Evolutionary conservation across 1,284 basidiomycete species (phyloP).

Genomic region (Tremellales sp.): DNA sequence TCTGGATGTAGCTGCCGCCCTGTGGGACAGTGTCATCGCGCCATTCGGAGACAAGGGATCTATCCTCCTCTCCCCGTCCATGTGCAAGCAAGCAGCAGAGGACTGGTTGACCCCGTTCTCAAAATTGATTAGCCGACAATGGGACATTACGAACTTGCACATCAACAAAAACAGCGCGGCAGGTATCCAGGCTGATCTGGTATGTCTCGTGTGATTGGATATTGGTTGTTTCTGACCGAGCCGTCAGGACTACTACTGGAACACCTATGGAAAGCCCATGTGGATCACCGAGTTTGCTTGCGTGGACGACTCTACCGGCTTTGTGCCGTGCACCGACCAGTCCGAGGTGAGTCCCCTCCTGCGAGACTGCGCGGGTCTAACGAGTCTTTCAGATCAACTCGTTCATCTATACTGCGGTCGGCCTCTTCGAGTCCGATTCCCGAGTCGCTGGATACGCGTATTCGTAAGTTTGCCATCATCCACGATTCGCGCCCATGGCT

Average conservation of each 20-base stretch:
- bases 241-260: conserved; percentile 20
- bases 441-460: conserved; percentile 23
- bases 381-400: conserved; percentile 31
- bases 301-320: conserved; percentile 26
- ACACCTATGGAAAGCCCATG: conserved; percentile 25
- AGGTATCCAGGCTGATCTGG: conserved; percentile 19
- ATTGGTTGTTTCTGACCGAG: background rate
- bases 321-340: conserved; percentile 31
- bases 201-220: background rate
- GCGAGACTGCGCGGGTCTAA: no score
- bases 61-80: conserved; percentile 24
- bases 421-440: conserved; percentile 23
- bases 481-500: conserved; percentile 15
- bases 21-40: conserved; percentile 25
- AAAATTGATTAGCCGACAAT: conserved; percentile 11
- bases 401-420: conserved; percentile 27
- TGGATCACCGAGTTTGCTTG: conserved; percentile 25
- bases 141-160: conserved; percentile 33
- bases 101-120: conserved; percentile 23
- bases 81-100: conserved; percentile 31
- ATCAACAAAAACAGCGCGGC: conserved; percentile 31
- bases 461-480: conserved; percentile 21
- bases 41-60: conserved; percentile 18
- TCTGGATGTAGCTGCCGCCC: conserved; percentile 1
- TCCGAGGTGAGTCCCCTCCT: no score